Base-by-base conservation (phyloP, 345 rosid species). In the Arabidopsis arenosa region DNA sequence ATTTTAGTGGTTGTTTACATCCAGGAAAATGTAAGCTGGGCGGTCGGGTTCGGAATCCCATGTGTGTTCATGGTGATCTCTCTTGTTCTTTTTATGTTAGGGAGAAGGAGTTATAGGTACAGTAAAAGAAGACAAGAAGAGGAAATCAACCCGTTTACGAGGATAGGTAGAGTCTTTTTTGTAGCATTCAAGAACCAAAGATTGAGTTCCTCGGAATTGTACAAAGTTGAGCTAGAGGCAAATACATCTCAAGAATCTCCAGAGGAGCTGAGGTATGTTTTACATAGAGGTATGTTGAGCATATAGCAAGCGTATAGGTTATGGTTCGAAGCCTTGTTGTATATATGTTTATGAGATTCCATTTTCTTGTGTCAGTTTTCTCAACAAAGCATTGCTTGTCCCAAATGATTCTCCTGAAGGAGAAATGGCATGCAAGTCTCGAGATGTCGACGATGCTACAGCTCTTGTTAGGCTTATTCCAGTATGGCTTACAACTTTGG, bases 11-110 rank as follows among this genome's bases (percentile, higher is more conserved):
- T 86, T 65, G 80, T 68, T 9, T 93, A 87, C 75, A 75, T 90
- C 63, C 91, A 93, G 43, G 95, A 93, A 66, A 72, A 87, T 55
- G 48, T 93, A 12, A 86, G 81, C 66, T 93, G 98, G 96, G 84
- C 80, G 6, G 78, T 89, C 40, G 96, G 93, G 18, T 89, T 89
- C 58, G 96, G 94, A 23, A 75, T 93, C 33, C 89, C 91, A 8
- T 80, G 89, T 37, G 7, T 85, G 28, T 63, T 82, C 10, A 86
- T 90, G 94, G 74, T 80, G 47, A 10, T 81, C 39, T 88, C 86
- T 47, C 76, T 93, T 26, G 44, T 82, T 56, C 69, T 86, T 5
- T 89, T 93, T 48, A 53, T 85, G 44, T 52, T 78, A 8, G 98
- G 96, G 67, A 82, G 84, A 49, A 83, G 56, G 62, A 80, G 75